These are phyloP conservation scores for Phytopythium aichiense DNA, from an alignment of 352 stramenopile species.

Conservation along the genomic window DNA sequence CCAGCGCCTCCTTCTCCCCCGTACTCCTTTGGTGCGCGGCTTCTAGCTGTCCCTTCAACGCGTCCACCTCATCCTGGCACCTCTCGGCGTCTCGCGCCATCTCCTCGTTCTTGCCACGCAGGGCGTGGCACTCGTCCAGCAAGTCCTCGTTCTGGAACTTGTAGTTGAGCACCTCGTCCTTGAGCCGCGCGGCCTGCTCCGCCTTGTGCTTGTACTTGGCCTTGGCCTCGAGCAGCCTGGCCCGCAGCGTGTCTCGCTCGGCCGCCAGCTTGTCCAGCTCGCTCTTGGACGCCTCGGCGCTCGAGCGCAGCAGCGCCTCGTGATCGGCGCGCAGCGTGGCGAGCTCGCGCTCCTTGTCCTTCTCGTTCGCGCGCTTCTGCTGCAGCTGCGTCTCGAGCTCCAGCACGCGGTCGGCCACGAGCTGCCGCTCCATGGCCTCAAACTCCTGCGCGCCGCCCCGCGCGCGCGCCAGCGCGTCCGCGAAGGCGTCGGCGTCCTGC, in stretches of 20 bases:
- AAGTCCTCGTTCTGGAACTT: constrained; percentile 28
- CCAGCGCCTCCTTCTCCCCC: constrained; percentile 13
- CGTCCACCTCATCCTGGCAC: background rate
- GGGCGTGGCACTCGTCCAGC: constrained; percentile 13
- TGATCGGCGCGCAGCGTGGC: constrained; percentile 23
- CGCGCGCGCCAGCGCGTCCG: constrained; percentile 9
- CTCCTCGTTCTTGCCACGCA: constrained; percentile 18
- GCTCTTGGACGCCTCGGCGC: constrained; percentile 16
- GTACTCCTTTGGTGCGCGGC: background rate
- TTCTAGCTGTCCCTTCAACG: constrained; percentile 7
- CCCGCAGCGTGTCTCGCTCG: constrained; percentile 19
- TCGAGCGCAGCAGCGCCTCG: constrained; percentile 20
- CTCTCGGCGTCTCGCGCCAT: background rate
- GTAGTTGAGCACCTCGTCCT: constrained; percentile 23
- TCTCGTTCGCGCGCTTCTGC: constrained; percentile 32
- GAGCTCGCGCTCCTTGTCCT: constrained; percentile 42
- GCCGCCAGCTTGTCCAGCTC: constrained; percentile 17
- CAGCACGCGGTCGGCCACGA: constrained; percentile 45
- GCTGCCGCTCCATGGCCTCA: constrained; percentile 40
- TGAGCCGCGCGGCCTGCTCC: constrained; percentile 11
- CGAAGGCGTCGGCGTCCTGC: constrained; percentile 13
- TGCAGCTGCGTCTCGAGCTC: constrained; percentile 47
- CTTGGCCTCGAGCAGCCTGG: constrained; percentile 18
- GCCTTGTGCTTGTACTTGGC: constrained; percentile 11
- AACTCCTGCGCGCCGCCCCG: constrained; percentile 31